phyloP scores from a whole-genome alignment of 352 stramenopile species.

The Phytophthora crassamura region DNA sequence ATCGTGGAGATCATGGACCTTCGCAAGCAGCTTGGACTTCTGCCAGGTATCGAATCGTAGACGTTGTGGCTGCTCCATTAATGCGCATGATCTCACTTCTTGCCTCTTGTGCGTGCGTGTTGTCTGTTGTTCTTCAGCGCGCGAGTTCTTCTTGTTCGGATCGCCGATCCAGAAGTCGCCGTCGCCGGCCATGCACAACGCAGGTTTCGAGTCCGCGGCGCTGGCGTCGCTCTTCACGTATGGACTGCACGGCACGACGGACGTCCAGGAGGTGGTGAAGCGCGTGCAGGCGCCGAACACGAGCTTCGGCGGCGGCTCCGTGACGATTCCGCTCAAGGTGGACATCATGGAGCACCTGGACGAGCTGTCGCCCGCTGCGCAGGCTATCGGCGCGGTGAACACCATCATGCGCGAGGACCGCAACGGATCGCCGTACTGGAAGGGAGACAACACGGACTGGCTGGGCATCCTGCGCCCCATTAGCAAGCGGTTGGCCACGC shows the following conservation, averaged over 20 bases:
- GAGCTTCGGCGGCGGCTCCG: slow-evolving; percentile 94
- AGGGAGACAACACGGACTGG: slow-evolving; percentile 99
- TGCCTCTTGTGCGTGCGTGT: slow-evolving; percentile 17
- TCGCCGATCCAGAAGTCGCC: slow-evolving; percentile 96
- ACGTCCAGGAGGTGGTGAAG: slow-evolving; percentile 49
- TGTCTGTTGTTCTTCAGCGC: slow-evolving; percentile 44
- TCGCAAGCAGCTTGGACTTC: slow-evolving; percentile 81
- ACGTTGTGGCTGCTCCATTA: slow-evolving; percentile 25
- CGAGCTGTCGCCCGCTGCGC: slow-evolving; percentile 92
- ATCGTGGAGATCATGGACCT: slow-evolving; percentile 93
- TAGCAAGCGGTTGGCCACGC: slow-evolving; percentile 51
- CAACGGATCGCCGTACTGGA: slow-evolving; percentile 53
- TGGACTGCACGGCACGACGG: slow-evolving; percentile 77
- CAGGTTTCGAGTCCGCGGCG: slow-evolving; percentile 88
- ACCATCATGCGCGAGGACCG: slow-evolving; percentile 91
- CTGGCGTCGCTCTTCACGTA: slow-evolving; percentile 93
- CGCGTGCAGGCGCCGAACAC: slow-evolving; percentile 45
- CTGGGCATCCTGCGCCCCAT: slow-evolving; percentile 96
- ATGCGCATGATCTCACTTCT: slow-evolving; percentile 33
- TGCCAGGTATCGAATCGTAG: slow-evolving; percentile 76
- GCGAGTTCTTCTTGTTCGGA: slow-evolving; percentile 96
- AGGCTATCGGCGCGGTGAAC: slow-evolving; percentile 98
- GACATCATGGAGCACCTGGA: slow-evolving; percentile 95
- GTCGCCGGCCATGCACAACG: slow-evolving; percentile 97
- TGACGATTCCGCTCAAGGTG: slow-evolving; percentile 99